Evolutionary conservation across 208 protist genomes (phyloP), one percentile per base, ranked within the genome.

Genomic region (Zelonia costaricensis): DNA sequence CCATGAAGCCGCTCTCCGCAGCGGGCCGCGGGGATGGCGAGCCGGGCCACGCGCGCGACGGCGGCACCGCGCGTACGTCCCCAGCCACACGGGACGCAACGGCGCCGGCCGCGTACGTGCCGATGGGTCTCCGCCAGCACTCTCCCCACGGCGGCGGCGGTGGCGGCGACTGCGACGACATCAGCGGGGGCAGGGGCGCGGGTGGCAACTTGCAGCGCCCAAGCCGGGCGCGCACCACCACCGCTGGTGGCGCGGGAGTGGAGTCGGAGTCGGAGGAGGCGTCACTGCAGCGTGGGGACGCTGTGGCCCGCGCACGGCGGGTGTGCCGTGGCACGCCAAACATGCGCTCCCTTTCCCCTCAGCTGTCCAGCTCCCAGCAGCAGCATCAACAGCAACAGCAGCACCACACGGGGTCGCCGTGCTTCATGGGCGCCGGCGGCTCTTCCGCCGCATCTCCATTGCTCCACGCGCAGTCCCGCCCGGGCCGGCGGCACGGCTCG

Each of bases 221-320:
- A 42, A 16, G 30, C 10, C 36, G 16, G 30, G 9, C 33, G 12
- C 18, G 33, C 33, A 8, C 20, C 12, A 9, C 9, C 30, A 25
- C 13, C 18, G 33, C 12, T 39, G 25, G 15, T 18, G 25, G 18
- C 5, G 18, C 23, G 28, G 33, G n/a, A 27, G 49, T 5, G 5
- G 49, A 39, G 33, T 27, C 36, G n/a, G n/a, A 55, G 49, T n/a
- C 31, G 2, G 49, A 55, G n/a, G n/a, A 55, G 49, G 15, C 31
- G 2, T 42, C 30, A 20, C 36, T 55, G 18, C 49, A 20, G 10
- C 16, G 33, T 23, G 49, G 38, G 20, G 30, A 42, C 10, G 5
- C n/a, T 6, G 49, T n/a, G n/a, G n/a, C 18, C n/a, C n/a, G 18
- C 18, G 33, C 49, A 39, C 18, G 15, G 25, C 49, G 16, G 25